Conservation (phyloP, 169 alveolate species). For the Plasmodium sp. region DNA sequence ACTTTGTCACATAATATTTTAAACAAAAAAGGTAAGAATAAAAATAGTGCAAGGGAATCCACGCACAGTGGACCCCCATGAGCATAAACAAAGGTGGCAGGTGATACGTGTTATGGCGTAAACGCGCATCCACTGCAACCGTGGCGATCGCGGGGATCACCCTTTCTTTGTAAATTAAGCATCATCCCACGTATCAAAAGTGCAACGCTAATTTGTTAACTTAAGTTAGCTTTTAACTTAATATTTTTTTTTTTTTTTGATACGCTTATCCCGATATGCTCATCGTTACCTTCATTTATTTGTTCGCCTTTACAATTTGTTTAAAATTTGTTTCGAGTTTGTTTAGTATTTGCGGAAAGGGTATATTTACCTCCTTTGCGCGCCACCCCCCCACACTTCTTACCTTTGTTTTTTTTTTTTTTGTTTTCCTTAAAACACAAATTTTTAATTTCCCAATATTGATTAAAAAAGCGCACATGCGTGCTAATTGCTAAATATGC, state of each 20-base stretch:
- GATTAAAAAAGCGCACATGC: not conserved
- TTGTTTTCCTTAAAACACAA: not conserved
- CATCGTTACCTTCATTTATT: not conserved
- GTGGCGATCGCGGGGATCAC: not conserved
- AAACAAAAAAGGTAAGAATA: not conserved
- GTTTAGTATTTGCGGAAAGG: not conserved
- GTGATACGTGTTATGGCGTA: not conserved
- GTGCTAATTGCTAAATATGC: not conserved
- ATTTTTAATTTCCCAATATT: not conserved
- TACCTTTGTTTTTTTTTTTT: not conserved
- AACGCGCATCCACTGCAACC: not conserved
- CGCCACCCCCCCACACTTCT: not conserved
- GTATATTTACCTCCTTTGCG: not conserved
- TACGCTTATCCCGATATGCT: not conserved
- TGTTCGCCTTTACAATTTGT: not conserved
- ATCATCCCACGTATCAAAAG: not conserved
- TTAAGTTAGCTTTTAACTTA: not conserved
- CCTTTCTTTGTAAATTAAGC: not conserved
- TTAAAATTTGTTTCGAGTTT: not conserved
- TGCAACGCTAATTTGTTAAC: not conserved
- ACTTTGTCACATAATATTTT: not conserved
- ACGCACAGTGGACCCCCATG: not conserved
- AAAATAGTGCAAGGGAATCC: not conserved
- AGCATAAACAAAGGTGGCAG: not conserved
- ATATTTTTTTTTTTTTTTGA: not conserved